phyloP scores from a whole-genome alignment of 306 rosid species.

The Medicago truncatula region DNA sequence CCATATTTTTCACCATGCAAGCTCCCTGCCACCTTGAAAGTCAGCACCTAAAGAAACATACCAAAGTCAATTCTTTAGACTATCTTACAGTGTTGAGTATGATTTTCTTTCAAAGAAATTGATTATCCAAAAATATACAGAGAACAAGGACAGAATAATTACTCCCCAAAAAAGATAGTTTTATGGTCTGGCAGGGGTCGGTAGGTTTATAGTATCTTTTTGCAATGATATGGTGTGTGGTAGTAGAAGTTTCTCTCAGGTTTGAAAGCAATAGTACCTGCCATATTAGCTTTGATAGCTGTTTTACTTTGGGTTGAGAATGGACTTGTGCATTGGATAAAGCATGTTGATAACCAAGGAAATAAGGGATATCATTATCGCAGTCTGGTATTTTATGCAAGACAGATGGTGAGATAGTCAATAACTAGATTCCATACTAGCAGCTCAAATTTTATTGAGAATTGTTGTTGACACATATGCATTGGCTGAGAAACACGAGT shows the following conservation, averaged over 20 bases:
- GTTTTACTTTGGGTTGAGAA: background rate
- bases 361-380: background rate
- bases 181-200: background rate
- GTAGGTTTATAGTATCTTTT: conserved; percentile 22
- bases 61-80: conserved; percentile 33
- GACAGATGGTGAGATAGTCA: conserved; percentile 4
- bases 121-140: background rate
- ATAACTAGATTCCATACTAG: conserved; percentile 13
- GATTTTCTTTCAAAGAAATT: conserved; percentile 16
- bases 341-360: conserved; percentile 17
- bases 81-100: conserved; percentile 8
- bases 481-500: too few relatives aligned
- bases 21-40: conserved; percentile 56
- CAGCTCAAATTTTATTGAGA: background rate
- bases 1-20: conserved; percentile 48
- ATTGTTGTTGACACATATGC: too few relatives aligned
- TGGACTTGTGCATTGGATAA: background rate
- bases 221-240: background rate
- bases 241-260: background rate
- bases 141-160: conserved; percentile 23
- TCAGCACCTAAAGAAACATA: conserved; percentile 69
- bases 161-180: conserved; percentile 10
- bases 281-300: too few relatives aligned
- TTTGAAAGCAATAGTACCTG: background rate
- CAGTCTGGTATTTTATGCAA: conserved; percentile 1